Evolutionary conservation across 768 basidiomycete genomes (phyloP), one percentile per base, ranked within the genome.

Genomic region (Lentinula lateritia): DNA sequence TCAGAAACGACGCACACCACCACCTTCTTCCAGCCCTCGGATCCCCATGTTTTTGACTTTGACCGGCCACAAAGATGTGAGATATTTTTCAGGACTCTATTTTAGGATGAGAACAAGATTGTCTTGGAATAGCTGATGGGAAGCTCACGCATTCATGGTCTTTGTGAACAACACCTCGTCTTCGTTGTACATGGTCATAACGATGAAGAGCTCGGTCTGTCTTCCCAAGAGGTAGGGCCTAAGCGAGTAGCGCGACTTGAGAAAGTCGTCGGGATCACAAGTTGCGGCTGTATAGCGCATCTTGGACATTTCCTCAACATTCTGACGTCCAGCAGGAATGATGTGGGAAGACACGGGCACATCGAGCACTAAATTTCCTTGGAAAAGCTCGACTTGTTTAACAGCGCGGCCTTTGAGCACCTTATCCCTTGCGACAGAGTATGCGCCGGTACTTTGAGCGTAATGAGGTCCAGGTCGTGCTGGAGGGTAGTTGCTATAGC

Each of bases 111-210:
- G 39, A 60, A 50, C 63, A 60, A 36, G 20, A 38, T 34, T n/a
- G 16, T 6, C 46, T 41, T 23, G 50, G 48, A 32, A 61, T 62
- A 18, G 43, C 35, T 13, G 53, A 58, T 12, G 6, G 46, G 23
- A 5, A 23, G 45, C 88, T 68, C 68, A 89, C 87, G 90, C 84
- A 66, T 93, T 92, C 89, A 94, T 92, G 10, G 92, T 94, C 69
- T 80, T 83, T 69, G 78, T 78, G 71, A 92, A 93, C 32, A 92
- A 77, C 8, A 87, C 77, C 69, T 92, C 90, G 69, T 92, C 92
- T 76, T 97, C 94, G 71, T 95, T 95, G 72, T 92, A 92, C 93
- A 96, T 95, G 48, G 94, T 96, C 86, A 96, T 92, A 45, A 95
- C 93, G 66, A 97, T 92, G 75, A 96, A 95, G 13, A 97, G 80